Percentiles rank a stretch among this genome's conserved stretches.
Evolutionary conservation across 2,329 filamentous ascomycete genomes (phyloP).

Genomic region (Pyricularia sp.): DNA sequence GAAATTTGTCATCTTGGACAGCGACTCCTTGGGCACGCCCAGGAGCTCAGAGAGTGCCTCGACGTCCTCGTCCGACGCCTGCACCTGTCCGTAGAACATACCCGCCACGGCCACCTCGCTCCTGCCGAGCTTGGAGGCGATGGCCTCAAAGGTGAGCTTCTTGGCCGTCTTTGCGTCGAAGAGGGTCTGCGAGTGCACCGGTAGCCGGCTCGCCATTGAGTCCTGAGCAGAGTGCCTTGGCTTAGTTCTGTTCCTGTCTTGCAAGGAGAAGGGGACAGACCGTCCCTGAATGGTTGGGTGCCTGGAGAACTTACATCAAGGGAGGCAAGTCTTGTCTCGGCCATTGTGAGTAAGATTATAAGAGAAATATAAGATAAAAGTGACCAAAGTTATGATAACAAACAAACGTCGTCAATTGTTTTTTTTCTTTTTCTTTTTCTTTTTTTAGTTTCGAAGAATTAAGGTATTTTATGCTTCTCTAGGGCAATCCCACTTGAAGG

Average conservation of each 20-base stretch:
- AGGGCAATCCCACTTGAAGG: not conserved
- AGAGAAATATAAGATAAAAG: not conserved
- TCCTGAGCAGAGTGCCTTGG: constrained; percentile 23
- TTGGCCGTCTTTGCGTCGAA: constrained; percentile 73
- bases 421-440: no score
- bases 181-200: constrained; percentile 60
- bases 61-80: constrained; percentile 40
- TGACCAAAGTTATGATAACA: not conserved
- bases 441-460: no score
- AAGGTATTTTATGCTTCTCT: not conserved
- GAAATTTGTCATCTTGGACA: constrained; percentile 56
- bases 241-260: not conserved
- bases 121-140: constrained; percentile 64
- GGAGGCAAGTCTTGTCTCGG: constrained; percentile 1
- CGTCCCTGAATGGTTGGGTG: no score
- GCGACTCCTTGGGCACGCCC: constrained; percentile 36
- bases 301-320: constrained; percentile 1
- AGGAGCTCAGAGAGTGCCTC: constrained; percentile 50
- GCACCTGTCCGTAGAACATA: constrained; percentile 72
- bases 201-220: constrained; percentile 59
- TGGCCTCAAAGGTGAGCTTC: constrained; percentile 68
- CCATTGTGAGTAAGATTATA: not conserved
- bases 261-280: no score
- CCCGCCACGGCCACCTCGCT: constrained; percentile 80
- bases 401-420: no score